Evolutionary conservation across 768 basidiomycete genomes (phyloP), one percentile per base, ranked within the genome.

Genomic region (Trametes meyenii): DNA sequence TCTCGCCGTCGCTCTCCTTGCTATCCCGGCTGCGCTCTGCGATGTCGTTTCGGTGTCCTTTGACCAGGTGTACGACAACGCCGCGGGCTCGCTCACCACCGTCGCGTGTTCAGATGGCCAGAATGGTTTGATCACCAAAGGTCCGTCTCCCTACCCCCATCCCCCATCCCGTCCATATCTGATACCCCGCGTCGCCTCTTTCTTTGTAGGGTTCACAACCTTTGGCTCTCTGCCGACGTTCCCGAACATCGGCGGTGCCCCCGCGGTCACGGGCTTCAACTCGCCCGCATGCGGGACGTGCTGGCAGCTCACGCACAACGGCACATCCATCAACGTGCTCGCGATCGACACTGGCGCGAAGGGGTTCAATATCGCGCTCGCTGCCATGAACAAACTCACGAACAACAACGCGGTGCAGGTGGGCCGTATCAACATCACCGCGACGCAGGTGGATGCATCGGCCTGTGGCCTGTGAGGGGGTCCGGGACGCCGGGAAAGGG

Each of bases 251-350:
- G 86, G 85, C 29, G 86, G 83, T 1, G 82, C 78, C 0, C 74
- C 77, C 17, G 83, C 78, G 33, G 74, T 89, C 54, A 62, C 54
- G 0, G 80, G 78, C 26, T 88, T 74, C 73, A 78, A 83, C 68
- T 86, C 84, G 1, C 61, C 70, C 1, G 74, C 77, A 43, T 89
- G 87, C 65, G 85, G 85, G 2, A 78, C 79, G 23, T 89, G 88
- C 71, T 89, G 85, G 85, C 54, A 76, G 61, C 67, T 88, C 62
- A 78, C 79, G 4, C 86, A 78, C 70, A 76, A 76, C 12, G 74
- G 76, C 24, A 62, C 23, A 58, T 65, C 57, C 58, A 76, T 86
- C 71, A 78, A 77, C 48, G 69, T 87, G 16, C 69, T 82, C 1
- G 86, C 81, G 2, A 75, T 89, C 35, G 85, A 89, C 65, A 74